phyloP scores from a whole-genome alignment of 805 yeast genomes.

The Yamadazyma philogaea region DNA sequence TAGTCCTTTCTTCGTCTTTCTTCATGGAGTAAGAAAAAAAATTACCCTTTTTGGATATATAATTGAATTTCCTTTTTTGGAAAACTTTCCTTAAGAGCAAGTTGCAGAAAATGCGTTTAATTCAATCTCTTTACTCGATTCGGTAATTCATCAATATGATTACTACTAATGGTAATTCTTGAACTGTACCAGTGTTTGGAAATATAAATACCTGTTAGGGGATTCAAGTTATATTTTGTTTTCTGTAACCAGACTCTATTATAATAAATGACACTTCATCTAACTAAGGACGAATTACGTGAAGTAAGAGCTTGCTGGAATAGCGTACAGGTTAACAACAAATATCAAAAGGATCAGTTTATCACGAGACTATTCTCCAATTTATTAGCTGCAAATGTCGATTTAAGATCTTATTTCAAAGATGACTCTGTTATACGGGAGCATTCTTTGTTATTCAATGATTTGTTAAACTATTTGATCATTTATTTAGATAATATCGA shows the following conservation, averaged over 20 bases:
- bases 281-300: constrained; percentile 11
- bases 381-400: constrained; percentile 30
- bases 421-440: constrained; percentile 21
- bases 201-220: constrained; percentile 3
- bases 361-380: constrained; percentile 30
- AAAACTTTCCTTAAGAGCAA: background rate
- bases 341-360: constrained; percentile 29
- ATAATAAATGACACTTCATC: constrained; percentile 13
- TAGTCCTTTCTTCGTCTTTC: background rate
- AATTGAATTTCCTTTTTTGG: constrained; percentile 11
- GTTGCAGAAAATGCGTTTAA: constrained; percentile 2
- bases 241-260: background rate
- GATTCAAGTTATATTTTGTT: background rate
- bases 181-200: background rate
- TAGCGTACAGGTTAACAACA: constrained; percentile 25
- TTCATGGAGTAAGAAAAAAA: constrained; percentile 3
- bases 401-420: constrained; percentile 21
- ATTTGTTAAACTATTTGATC: constrained; percentile 31
- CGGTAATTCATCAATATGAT: constrained; percentile 10
- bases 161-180: constrained; percentile 6
- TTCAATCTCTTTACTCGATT: constrained; percentile 7
- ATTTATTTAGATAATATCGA: constrained; percentile 28
- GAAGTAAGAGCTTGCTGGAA: constrained; percentile 34
- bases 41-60: constrained; percentile 5
- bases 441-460: constrained; percentile 36